A percentile compares a stretch with the other conserved stretches of the same genome.
phyloP scores from a whole-genome alignment of 495 filamentous ascomycete genomes.

The Aspergillus affinis region DNA sequence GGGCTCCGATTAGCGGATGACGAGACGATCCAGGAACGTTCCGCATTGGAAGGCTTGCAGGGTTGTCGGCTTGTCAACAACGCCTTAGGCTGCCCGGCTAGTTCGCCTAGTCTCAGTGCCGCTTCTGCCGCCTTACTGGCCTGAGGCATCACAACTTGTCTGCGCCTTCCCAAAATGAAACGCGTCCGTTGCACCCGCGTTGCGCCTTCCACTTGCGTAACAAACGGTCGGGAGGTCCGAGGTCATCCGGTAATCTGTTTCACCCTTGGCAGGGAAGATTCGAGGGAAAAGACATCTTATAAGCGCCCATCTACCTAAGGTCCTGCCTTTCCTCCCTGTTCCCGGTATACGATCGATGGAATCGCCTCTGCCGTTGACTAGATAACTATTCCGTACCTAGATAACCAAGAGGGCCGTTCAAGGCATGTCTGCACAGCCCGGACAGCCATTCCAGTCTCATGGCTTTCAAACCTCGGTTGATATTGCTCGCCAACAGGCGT shows the following conservation, averaged over 20 bases:
- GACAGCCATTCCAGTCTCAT: constrained; percentile 34
- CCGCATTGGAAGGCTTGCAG: constrained; percentile 6
- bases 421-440: constrained; percentile 30
- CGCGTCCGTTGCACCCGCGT: constrained; percentile 9
- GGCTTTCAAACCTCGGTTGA: constrained; percentile 51
- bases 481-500: constrained; percentile 38
- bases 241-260: too few relatives aligned
- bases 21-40: constrained; percentile 27
- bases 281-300: too few relatives aligned
- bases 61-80: neutral
- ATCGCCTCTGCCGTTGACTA: neutral
- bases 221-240: neutral
- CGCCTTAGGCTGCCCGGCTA: constrained; percentile 8
- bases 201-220: constrained; percentile 1
- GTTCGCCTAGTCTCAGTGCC: neutral
- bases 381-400: too few relatives aligned
- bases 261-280: too few relatives aligned
- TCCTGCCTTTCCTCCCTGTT: neutral
- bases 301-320: neutral
- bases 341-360: neutral
- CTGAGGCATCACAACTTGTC: neutral
- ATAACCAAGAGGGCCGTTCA: constrained; percentile 2
- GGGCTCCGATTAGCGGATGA: constrained; percentile 15
- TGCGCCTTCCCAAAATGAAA: constrained; percentile 14
- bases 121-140: constrained; percentile 1